These are phyloP conservation scores for Solanum okadae DNA, from an alignment of 257 asterid species.

Conservation along the genomic window DNA sequence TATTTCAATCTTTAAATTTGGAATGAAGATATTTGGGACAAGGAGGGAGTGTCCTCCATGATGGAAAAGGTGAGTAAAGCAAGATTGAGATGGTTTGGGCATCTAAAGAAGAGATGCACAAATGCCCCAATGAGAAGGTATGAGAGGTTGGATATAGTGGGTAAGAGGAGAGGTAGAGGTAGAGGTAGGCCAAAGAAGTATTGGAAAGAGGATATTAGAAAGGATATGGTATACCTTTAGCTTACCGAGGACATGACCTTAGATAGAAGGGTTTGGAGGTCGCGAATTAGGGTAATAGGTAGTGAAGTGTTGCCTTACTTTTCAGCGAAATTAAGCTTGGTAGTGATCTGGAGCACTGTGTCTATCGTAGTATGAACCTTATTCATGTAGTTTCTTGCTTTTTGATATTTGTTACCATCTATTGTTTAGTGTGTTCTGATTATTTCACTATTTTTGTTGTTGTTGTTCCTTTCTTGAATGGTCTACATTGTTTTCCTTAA, in stretches of 20 bases:
- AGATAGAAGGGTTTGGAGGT: neutral
- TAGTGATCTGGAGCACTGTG: neutral
- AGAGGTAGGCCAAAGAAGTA: neutral
- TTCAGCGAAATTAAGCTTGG: neutral
- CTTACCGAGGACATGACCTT: neutral
- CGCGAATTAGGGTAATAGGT: neutral
- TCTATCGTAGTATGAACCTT: neutral
- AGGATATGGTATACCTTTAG: neutral
- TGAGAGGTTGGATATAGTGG: neutral
- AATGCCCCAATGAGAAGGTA: neutral
- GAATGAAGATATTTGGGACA: neutral
- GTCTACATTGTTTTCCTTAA: neutral
- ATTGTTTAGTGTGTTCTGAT: neutral
- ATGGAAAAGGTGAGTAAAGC: neutral
- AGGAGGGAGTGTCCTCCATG: neutral
- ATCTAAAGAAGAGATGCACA: neutral
- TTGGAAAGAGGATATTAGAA: neutral
- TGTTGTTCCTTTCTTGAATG: neutral
- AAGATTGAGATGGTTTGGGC: neutral
- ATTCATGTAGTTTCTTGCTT: neutral
- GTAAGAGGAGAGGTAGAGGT: neutral
- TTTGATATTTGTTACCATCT: neutral
- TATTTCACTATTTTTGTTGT: neutral
- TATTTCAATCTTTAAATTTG: neutral
- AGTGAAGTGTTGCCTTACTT: neutral